Evolutionary conservation across 2,329 filamentous ascomycete species (phyloP).

Genomic region (Nakataea oryzae): DNA sequence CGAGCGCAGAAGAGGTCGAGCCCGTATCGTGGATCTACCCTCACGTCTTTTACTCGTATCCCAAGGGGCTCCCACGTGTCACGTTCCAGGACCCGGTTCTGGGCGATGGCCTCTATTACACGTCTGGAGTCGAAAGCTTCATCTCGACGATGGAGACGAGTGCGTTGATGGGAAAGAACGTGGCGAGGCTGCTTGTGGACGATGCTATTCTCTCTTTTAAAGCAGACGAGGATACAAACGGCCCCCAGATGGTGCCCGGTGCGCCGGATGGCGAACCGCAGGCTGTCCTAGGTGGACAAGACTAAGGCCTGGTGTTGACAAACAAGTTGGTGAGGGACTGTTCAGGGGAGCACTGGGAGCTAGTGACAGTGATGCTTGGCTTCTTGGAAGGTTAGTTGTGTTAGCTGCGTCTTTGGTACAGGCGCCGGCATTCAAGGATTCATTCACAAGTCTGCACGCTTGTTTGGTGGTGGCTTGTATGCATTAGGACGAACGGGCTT

Average conservation of each 20-base stretch:
- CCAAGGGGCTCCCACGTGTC: conserved; percentile 70
- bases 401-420: too few relatives aligned
- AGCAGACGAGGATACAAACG: conserved; percentile 4
- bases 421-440: too few relatives aligned
- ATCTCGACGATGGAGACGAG: conserved; percentile 98
- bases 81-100: conserved; percentile 77
- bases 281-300: not conserved
- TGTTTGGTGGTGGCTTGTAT: not conserved
- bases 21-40: conserved; percentile 68
- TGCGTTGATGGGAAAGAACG: conserved; percentile 80
- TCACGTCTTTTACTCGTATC: conserved; percentile 76
- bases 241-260: conserved; percentile 3
- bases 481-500: not conserved
- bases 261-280: not conserved
- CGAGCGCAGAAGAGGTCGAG: conserved; percentile 13
- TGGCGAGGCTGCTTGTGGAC: conserved; percentile 61
- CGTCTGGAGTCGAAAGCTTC: conserved; percentile 77
- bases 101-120: conserved; percentile 58
- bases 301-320: not conserved
- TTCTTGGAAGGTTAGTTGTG: too few relatives aligned
- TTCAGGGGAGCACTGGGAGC: too few relatives aligned
- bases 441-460: too few relatives aligned
- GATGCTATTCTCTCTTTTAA: conserved; percentile 17
- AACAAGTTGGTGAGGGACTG: not conserved
- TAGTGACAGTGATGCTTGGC: not conserved